Conservation (phyloP, 352 stramenopile genomes). For the Halophytophthora batemanensis region DNA sequence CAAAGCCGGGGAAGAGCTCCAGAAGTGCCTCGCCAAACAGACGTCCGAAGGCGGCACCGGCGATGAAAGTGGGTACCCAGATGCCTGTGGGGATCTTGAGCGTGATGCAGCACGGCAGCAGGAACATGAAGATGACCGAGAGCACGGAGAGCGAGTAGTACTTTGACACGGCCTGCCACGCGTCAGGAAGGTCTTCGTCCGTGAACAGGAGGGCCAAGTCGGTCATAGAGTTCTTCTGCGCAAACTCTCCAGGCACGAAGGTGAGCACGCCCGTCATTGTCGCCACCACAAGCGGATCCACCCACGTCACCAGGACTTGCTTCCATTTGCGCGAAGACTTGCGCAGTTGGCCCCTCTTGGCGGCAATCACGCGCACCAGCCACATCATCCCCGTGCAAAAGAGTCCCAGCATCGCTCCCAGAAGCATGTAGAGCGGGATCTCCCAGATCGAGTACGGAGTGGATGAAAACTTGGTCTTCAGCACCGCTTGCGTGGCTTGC, state of each 20-base stretch:
- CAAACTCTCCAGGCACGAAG: constrained; percentile 72
- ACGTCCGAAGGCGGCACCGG: constrained; percentile 50
- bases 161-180: constrained; percentile 59
- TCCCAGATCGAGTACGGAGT: constrained; percentile 67
- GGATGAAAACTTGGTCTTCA: constrained; percentile 48
- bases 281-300: constrained; percentile 63
- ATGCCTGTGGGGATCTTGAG: too few species aligned
- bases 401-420: constrained; percentile 59
- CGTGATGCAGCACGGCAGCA: constrained; percentile 52
- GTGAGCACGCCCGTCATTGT: constrained; percentile 62
- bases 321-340: constrained; percentile 48
- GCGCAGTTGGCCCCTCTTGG: constrained; percentile 28
- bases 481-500: constrained; percentile 42
- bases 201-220: constrained; percentile 70
- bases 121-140: constrained; percentile 54
- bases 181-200: constrained; percentile 29
- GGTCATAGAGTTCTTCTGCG: constrained; percentile 45
- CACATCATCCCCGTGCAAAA: constrained; percentile 55
- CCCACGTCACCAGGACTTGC: constrained; percentile 50
- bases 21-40: constrained; percentile 49
- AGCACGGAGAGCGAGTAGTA: constrained; percentile 60
- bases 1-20: constrained; percentile 27
- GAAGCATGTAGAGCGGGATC: constrained; percentile 61
- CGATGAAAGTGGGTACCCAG: constrained; percentile 67
- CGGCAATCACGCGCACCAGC: constrained; percentile 56